phyloP scores from a whole-genome alignment of 2,329 filamentous ascomycete species.

The Coniella lustricola region DNA sequence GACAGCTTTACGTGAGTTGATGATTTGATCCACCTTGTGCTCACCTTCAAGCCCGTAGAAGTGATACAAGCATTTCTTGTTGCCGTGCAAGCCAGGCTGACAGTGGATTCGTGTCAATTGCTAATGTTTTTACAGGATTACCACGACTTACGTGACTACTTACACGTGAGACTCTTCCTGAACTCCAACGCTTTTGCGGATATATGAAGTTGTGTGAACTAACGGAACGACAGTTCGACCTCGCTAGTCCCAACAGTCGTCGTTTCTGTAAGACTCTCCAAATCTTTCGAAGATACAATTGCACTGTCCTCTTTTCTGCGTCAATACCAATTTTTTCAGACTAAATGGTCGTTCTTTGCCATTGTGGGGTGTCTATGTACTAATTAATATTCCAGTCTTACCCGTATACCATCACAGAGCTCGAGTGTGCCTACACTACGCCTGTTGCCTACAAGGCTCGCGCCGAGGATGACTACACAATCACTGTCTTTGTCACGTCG shows the following conservation, averaged over 20 bases:
- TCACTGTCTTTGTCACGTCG: slow-evolving; percentile 3
- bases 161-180: neutral
- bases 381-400: slow-evolving; percentile 11
- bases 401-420: slow-evolving; percentile 13
- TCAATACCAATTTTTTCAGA: too few species aligned
- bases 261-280: slow-evolving; percentile 7
- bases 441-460: neutral
- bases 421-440: slow-evolving; percentile 8
- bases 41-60: too few species aligned
- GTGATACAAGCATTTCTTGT: too few species aligned
- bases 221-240: slow-evolving; percentile 9
- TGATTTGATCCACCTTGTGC: neutral
- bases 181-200: too few species aligned
- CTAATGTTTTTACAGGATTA: slow-evolving; percentile 1
- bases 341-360: too few species aligned
- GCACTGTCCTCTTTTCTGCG: too few species aligned
- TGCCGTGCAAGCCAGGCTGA: neutral
- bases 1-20: slow-evolving; percentile 1
- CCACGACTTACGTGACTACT: neutral
- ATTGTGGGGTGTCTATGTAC: neutral
- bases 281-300: neutral
- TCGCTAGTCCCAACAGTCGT: slow-evolving; percentile 9
- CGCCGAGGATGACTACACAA: slow-evolving; percentile 1
- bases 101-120: neutral
- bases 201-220: neutral